Conservation (phyloP, 768 basidiomycete genomes). For the Mrakia gelida region DNA sequence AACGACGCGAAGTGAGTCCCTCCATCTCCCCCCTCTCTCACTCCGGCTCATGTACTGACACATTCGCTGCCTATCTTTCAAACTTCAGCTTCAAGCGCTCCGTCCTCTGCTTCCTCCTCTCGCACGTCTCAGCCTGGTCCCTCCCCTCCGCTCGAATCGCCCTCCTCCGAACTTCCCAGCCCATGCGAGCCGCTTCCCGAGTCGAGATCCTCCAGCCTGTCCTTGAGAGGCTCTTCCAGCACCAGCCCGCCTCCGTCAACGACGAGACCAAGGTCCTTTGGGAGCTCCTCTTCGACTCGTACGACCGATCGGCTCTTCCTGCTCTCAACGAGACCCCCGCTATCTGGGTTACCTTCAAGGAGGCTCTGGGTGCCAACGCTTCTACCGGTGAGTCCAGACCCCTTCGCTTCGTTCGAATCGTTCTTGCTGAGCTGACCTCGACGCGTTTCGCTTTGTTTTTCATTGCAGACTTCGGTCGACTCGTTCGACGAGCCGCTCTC, state of each 20-base stretch:
- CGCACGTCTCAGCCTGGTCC: conserved; percentile 65
- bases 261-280: conserved; percentile 32
- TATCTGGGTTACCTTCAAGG: conserved; percentile 25
- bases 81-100: conserved; percentile 61
- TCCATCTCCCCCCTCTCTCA: conserved; percentile 15
- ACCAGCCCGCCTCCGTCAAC: conserved; percentile 25
- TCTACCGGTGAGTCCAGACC: neutral
- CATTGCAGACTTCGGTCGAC: conserved; percentile 8
- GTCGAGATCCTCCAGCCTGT: conserved; percentile 59
- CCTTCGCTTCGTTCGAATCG: too few species aligned
- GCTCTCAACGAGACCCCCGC: conserved; percentile 29
- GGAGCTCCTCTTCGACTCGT: conserved; percentile 32
- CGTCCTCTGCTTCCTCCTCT: conserved; percentile 69
- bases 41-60: too few species aligned
- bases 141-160: conserved; percentile 52
- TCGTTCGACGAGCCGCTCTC: conserved; percentile 34
- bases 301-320: conserved; percentile 54
- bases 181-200: conserved; percentile 53
- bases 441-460: neutral
- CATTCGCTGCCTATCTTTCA: too few species aligned
- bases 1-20: conserved; percentile 51
- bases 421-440: neutral
- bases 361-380: conserved; percentile 7
- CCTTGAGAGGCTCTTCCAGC: conserved; percentile 46
- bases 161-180: conserved; percentile 54